phyloP scores from a whole-genome alignment of 2,329 filamentous ascomycete genomes.

The Colletotrichum sp. region DNA sequence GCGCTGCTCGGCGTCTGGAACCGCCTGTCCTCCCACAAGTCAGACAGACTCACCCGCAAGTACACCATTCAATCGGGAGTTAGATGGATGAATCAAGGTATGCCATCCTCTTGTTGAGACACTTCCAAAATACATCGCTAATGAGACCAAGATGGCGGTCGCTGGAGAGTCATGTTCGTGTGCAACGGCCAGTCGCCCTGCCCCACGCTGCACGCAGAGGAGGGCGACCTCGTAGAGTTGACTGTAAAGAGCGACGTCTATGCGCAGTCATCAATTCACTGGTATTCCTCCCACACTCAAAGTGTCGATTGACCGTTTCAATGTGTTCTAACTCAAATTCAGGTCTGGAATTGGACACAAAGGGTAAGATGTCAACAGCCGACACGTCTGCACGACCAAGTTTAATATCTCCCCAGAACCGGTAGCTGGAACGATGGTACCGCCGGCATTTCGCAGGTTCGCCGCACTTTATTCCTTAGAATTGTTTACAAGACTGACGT shows the following conservation, averaged over 20 bases:
- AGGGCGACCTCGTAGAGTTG: slow-evolving; percentile 5
- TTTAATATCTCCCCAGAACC: not conserved
- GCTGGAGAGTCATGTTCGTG: slow-evolving; percentile 14
- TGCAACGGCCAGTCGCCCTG: slow-evolving; percentile 15
- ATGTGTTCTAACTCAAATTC: not conserved
- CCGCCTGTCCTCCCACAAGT: not conserved
- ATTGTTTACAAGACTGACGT: not conserved
- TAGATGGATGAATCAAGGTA: slow-evolving; percentile 15
- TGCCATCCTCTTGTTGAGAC: not conserved
- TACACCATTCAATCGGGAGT: not conserved
- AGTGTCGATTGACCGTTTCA: too few relatives aligned
- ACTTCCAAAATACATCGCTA: not conserved
- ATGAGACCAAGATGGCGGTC: not conserved
- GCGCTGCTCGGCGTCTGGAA: not conserved
- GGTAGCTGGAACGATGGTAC: slow-evolving; percentile 14
- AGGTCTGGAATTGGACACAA: slow-evolving; percentile 17
- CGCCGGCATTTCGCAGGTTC: slow-evolving; percentile 2
- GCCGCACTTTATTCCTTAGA: not conserved
- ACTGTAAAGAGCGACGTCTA: slow-evolving; percentile 7
- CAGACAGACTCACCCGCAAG: not conserved
- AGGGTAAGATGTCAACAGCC: not conserved
- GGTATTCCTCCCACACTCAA: not conserved
- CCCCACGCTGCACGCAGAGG: slow-evolving; percentile 6
- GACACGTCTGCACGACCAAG: not conserved
- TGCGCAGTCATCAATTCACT: slow-evolving; percentile 4